Conservation (phyloP, 2,329 filamentous ascomycete genomes). For the Monosporascus sp. region DNA sequence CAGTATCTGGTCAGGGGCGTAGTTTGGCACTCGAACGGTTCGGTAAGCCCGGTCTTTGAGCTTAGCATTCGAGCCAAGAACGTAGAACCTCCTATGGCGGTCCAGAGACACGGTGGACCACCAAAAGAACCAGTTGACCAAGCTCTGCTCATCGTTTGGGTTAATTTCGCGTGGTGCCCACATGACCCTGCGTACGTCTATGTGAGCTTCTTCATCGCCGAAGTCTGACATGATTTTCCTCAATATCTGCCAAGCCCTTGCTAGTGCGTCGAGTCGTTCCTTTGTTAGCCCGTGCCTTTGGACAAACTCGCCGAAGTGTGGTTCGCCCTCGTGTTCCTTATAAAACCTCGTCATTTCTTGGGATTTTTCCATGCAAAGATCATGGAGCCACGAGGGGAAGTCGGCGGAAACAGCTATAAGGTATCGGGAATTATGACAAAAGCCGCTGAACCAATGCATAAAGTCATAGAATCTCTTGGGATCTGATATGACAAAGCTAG, state of each 20-base stretch:
- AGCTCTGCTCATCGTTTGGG: constrained; percentile 54
- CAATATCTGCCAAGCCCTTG: constrained; percentile 18
- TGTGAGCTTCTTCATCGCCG: constrained; percentile 28
- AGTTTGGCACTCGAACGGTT: constrained; percentile 31
- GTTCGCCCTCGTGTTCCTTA: constrained; percentile 12
- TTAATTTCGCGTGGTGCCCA: constrained; percentile 45
- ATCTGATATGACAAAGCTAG: constrained; percentile 44
- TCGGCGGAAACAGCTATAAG: constrained; percentile 32
- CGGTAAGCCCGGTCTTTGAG: constrained; percentile 23
- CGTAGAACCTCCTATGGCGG: constrained; percentile 47
- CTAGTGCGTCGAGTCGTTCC: constrained; percentile 15
- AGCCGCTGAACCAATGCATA: constrained; percentile 33
- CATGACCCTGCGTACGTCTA: constrained; percentile 32
- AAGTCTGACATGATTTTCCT: constrained; percentile 20
- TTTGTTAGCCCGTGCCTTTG: constrained; percentile 9
- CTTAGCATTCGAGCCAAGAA: constrained; percentile 43
- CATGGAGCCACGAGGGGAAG: constrained; percentile 30
- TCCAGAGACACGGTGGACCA: constrained; percentile 49
- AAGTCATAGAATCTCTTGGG: constrained; percentile 33
- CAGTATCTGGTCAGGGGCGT: constrained; percentile 24
- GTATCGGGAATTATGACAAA: constrained; percentile 15
- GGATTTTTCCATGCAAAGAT: constrained; percentile 29
- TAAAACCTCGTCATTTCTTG: background rate
- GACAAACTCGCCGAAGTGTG: constrained; percentile 8
- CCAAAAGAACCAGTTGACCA: constrained; percentile 59